Evolutionary conservation across 129 eudicot species (phyloP), one percentile per base, ranked within the genome.

Genomic region (Lonicera japonica): DNA sequence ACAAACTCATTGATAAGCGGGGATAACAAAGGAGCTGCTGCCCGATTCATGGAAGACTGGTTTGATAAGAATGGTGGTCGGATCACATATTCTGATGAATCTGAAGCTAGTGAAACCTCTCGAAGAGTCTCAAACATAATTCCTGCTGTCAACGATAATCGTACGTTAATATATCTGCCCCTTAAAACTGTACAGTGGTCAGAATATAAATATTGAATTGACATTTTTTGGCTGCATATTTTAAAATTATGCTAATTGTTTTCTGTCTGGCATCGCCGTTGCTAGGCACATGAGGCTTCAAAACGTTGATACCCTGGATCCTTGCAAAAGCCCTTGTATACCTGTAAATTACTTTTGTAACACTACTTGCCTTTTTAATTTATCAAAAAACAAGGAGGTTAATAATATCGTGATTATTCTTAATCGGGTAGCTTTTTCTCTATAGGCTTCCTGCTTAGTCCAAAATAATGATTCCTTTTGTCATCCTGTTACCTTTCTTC

Each of bases 11-110:
- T 92, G 74, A 88, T 92, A 29, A 92, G 99, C 54, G 99, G 99
- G 64, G 99, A 92, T 74, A 92, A 92, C 74, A 92, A 92, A 88
- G 99, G 99, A 71, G 88, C 96, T 75, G 99, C 99, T 62, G 96
- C 99, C 52, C 83, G 99, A 21, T 80, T 92, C 50, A 92, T 92
- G 99, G 99, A 92, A 76, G 99, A 92, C 62, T 87, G 99, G 99
- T 88, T 75, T 77, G 74, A 88, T 73, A 75, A 76, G 71, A 82
- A 67, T 43, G 60, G 59, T 56, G 67, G 48, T 75, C 79, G 77
- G 70, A 70, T 20, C 22, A 63, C 45, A 25, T 61, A 50, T 51
- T 59, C 75, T 19, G 62, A 55, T 12, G 62, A 62, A 24, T 65
- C 84, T 21, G 59, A 61, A 66, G 58, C 24, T 22, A 63, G 34